Conservation (phyloP, 2,329 filamentous ascomycete genomes). For the Ophiosphaerella herpotricha region DNA sequence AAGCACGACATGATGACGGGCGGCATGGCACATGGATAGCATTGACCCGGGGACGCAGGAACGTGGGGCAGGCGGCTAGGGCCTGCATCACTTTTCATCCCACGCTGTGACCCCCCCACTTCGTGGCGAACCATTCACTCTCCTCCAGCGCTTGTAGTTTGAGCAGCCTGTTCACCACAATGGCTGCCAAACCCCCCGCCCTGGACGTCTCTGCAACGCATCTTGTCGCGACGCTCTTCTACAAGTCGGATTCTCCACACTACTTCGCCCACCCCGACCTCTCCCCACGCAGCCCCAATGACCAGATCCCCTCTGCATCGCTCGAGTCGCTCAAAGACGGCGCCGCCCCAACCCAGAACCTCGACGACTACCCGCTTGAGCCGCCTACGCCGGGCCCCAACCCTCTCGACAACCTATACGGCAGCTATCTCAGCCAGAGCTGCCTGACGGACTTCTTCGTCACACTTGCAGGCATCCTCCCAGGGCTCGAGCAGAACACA, state of each 20-base stretch:
- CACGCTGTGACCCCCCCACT: conserved; percentile 4
- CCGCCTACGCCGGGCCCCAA: conserved; percentile 59
- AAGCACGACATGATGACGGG: too few relatives aligned
- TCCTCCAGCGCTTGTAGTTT: background rate
- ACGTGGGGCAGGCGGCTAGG: conserved; percentile 6
- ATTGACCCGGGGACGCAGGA: background rate
- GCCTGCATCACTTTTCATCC: conserved; percentile 8
- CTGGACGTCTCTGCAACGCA: conserved; percentile 26
- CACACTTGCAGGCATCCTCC: conserved; percentile 55
- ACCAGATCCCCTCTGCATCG: conserved; percentile 37
- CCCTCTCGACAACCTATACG: conserved; percentile 60
- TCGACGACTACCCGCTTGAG: conserved; percentile 59
- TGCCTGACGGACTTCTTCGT: conserved; percentile 62
- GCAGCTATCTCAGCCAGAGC: conserved; percentile 58
- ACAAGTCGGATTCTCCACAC: conserved; percentile 39
- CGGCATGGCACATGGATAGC: background rate
- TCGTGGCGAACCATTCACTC: background rate
- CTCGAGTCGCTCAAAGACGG: conserved; percentile 48
- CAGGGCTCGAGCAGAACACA: conserved; percentile 55
- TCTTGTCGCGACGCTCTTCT: conserved; percentile 46
- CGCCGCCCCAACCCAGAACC: conserved; percentile 56
- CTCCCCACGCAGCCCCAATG: conserved; percentile 42
- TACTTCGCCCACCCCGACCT: conserved; percentile 55
- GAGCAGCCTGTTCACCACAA: conserved; percentile 3
- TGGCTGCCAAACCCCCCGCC: conserved; percentile 21